Evolutionary conservation across 2,329 filamentous ascomycete genomes (phyloP), one percentile per base, ranked within the genome.

Genomic region (Sporothrix schenckii): DNA sequence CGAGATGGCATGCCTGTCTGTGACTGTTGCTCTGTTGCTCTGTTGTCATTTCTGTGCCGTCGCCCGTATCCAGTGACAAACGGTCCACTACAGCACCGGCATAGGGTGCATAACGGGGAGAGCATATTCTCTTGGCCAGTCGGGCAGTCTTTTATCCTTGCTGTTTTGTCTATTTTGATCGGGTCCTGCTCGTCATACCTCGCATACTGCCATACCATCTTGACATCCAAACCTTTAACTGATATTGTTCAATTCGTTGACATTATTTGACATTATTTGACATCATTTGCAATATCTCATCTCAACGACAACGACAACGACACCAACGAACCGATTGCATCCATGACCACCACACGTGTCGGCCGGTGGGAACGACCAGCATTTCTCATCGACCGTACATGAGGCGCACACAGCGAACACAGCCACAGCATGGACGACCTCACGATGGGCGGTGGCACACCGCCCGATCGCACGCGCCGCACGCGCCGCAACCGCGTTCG

Each of bases 401-500:
- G 10, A 27, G 9, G 4, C 14, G 34, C 6, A 4, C 34, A 2
- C 27, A 30, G 34, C 6, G 34, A 34, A 7, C 34, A 9, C 58
- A 11, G 5, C n/a, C 34, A 9, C 58, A 11, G 5, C n/a, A 63
- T 44, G 39, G 39, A 63, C n/a, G 58, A 47, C 39, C n/a, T 47
- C 39, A 21, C 47, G 13, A 27, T 63, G 58, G 58, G n/a, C 1
- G 58, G 58, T 7, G 58, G 16, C 4, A 16, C 11, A 34, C 41
- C 41, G 39, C 1, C n/a, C n/a, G 58, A 3, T 13, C n/a, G 39
- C 16, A 13, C 16, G 19, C 16, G 30, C 50, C 41, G 41, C 65
- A 30, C 21, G 16, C 9, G 53, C 54, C 65, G 69, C 60, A 78
- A 76, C 69, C 76, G 78, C 11, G 76, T 79, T 53, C 72, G 77